Conservation (phyloP, 164 flowering plant species). For the Liquidambar formosana region DNA sequence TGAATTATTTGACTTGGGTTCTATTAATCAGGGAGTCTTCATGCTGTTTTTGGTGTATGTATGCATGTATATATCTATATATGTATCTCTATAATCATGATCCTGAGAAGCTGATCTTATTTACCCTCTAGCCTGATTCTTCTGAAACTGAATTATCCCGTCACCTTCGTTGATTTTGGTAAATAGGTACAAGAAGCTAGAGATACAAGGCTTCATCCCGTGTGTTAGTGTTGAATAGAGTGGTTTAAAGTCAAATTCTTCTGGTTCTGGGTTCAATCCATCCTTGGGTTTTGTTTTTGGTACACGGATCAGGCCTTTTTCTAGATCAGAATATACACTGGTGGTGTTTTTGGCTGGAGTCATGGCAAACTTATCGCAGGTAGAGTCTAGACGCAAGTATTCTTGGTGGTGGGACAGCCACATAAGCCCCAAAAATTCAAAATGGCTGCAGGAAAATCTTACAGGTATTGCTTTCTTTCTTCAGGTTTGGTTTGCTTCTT, state of each 20-base stretch:
- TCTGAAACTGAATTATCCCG: background rate
- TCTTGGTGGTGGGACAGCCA: slow-evolving; percentile 99
- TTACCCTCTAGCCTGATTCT: background rate
- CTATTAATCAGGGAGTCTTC: slow-evolving; percentile 15
- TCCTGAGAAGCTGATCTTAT: background rate
- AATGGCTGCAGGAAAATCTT: slow-evolving; percentile 95
- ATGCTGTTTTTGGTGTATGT: slow-evolving; percentile 2
- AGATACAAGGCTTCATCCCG: slow-evolving; percentile 2
- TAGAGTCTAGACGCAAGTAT: slow-evolving; percentile 56
- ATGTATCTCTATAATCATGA: background rate
- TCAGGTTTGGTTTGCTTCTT: background rate
- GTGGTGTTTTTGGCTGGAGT: slow-evolving; percentile 9
- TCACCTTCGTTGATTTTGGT: background rate
- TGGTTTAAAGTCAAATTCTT: background rate
- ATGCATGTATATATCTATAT: too few relatives aligned
- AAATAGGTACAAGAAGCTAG: slow-evolving; percentile 5
- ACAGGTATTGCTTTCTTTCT: slow-evolving; percentile 41
- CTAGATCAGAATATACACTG: background rate
- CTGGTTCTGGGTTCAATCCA: background rate
- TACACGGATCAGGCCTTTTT: background rate
- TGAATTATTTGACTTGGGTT: slow-evolving; percentile 4
- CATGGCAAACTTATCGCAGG: slow-evolving; percentile 44
- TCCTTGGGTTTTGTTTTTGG: background rate
- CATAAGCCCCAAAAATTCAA: slow-evolving; percentile 94
- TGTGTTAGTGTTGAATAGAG: slow-evolving; percentile 1